A percentile compares a stretch with the other conserved stretches of the same genome.
These are phyloP conservation scores for Geosmithia putterillii DNA, from an alignment of 2,329 filamentous ascomycete genomes.

Conservation along the genomic window DNA sequence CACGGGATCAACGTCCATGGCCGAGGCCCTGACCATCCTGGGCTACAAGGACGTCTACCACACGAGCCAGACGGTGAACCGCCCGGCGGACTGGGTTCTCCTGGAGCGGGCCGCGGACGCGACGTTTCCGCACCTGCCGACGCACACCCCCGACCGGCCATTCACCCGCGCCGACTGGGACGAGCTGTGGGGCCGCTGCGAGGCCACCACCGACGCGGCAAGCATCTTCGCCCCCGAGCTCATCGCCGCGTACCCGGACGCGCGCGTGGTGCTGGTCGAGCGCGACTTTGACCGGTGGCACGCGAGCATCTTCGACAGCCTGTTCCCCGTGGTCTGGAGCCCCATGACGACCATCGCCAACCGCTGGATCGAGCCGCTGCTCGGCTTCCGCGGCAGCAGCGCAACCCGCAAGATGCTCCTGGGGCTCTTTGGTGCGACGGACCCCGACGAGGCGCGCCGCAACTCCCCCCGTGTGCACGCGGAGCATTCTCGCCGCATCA, in stretches of 20 bases:
- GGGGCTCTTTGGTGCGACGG: conserved; percentile 13
- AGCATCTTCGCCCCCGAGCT: conserved; percentile 14
- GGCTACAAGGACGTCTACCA: conserved; percentile 21
- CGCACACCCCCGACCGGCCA: conserved; percentile 11
- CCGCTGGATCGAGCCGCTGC: conserved; percentile 12
- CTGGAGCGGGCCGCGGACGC: conserved; percentile 16
- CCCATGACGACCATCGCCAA: conserved; percentile 8
- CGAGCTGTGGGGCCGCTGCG: conserved; percentile 14
- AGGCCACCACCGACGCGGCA: conserved; percentile 16
- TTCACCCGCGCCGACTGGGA: conserved; percentile 19
- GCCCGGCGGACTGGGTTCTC: conserved; percentile 10
- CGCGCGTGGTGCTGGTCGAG: conserved; percentile 18
- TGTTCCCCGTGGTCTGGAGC: conserved; percentile 12
- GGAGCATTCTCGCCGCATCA: conserved; percentile 14
- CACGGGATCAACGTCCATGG: conserved; percentile 20
- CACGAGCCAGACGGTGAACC: conserved; percentile 11
- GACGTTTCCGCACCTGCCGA: conserved; percentile 11
- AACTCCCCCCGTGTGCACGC: conserved; percentile 13
- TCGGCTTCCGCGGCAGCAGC: conserved; percentile 15
- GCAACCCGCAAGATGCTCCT: conserved; percentile 12
- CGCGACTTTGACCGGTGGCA: conserved; percentile 18
- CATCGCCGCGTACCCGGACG: conserved; percentile 16
- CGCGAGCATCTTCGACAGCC: conserved; percentile 15
- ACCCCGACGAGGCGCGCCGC: conserved; percentile 8
- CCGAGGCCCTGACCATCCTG: conserved; percentile 15